Conservation (phyloP, 139 green algal species). For the Ettlia oleoabundans region DNA sequence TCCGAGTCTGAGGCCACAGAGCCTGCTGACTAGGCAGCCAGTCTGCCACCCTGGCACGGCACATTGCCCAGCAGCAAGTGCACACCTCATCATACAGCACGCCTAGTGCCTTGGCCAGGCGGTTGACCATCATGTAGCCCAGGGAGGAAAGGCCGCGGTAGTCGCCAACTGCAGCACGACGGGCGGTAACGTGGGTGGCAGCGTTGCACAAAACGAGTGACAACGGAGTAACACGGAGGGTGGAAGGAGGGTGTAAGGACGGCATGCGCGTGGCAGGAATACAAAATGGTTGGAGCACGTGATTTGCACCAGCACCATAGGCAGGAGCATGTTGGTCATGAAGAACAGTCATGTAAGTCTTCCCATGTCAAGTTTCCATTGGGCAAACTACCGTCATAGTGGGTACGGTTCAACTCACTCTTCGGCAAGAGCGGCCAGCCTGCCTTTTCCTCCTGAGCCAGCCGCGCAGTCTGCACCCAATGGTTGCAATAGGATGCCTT, state of each 20-base stretch:
- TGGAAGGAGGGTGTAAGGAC: background rate
- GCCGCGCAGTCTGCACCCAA: conserved; percentile 65
- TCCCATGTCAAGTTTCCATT: background rate
- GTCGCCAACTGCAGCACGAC: conserved; percentile 32
- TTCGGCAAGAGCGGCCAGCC: conserved; percentile 49
- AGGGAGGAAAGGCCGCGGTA: conserved; percentile 28
- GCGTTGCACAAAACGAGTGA: background rate
- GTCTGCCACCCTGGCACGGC: background rate
- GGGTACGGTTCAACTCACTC: conserved; percentile 15
- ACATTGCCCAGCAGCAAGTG: background rate
- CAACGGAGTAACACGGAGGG: no score
- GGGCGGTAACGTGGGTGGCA: background rate
- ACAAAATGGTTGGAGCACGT: no score
- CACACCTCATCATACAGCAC: background rate
- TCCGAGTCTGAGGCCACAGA: background rate
- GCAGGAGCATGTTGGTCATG: no score
- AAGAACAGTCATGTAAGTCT: no score
- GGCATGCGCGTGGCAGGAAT: no score
- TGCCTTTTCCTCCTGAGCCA: conserved; percentile 48
- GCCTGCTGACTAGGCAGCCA: background rate
- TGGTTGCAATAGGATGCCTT: conserved; percentile 72
- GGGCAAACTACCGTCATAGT: background rate
- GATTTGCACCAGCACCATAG: background rate
- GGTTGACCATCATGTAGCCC: conserved; percentile 21
- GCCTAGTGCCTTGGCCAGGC: background rate